Base-by-base conservation (phyloP, 2,329 filamentous ascomycete species). In the Botrytis pseudocinerea region DNA sequence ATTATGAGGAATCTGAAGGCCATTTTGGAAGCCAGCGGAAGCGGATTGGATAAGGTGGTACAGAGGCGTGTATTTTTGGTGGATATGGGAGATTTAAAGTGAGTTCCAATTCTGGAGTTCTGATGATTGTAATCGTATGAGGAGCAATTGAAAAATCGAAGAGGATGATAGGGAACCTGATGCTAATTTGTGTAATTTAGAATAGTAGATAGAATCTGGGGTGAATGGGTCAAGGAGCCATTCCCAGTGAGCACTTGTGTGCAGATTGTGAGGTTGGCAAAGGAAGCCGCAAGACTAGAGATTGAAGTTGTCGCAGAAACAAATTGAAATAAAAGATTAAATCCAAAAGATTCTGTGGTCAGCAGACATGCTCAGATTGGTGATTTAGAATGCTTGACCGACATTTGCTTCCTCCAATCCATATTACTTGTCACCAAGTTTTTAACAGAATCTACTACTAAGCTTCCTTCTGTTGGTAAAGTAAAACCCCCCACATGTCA, bases 271-370 rank as follows among this genome's bases (percentile, higher is more conserved):
- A 57, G 61, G 51, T 66, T 71, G 70, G 61, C 46, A 2, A 71
- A 71, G n/a, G 70, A 44, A 51, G 61, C 46, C 42, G 70, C 70
- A 66, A 66, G 44, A 46, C 46, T 66, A 16, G 70, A 71, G 42
- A 71, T 71, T 59, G 70, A 71, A 25, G 61, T 66, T 60, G 48
- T 71, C 32, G 70, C 70, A 44, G 60, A 71, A 71, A 65, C 70
- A 25, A 71, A 71, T 18, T 71, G 40, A 71, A 68, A 46, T 57
- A 14, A 66, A 44, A 57, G 14, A 25, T 22, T 44, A 32, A 28
- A 38, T 25, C 14, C 20, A 25, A 46, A 35, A 14, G 2, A 14
- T 22, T 25, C 42, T 44, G 22, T 35, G 12, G 20, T 35, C 32
- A 12, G 12, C 28, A 18, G 28, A n/a, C 20, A 8, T 48, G 1